A percentile compares a stretch with the other conserved stretches of the same genome.
phyloP scores from a whole-genome alignment of 1,139 yeast species.

The Geotrichum carabidarum region DNA sequence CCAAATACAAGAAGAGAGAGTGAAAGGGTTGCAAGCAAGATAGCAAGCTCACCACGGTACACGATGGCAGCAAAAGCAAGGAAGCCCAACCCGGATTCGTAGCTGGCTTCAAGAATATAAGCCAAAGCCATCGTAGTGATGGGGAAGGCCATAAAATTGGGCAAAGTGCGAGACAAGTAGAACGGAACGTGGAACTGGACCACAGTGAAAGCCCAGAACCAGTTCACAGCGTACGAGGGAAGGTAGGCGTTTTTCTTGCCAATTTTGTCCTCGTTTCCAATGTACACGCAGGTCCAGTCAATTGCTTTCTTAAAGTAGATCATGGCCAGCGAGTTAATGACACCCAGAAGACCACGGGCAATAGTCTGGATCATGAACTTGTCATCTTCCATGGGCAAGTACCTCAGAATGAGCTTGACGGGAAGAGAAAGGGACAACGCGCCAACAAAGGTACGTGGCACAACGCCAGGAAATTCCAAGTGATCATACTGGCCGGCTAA shows the following conservation, averaged over 20 bases:
- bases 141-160: slow-evolving; percentile 82
- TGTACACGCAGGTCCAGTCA: slow-evolving; percentile 16
- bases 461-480: slow-evolving; percentile 74
- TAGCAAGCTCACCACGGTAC: slow-evolving; percentile 68
- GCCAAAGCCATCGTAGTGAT: slow-evolving; percentile 55
- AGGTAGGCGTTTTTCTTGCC: slow-evolving; percentile 7
- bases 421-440: slow-evolving; percentile 52
- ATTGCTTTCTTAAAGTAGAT: slow-evolving; percentile 29
- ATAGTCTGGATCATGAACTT: slow-evolving; percentile 41
- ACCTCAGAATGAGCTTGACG: slow-evolving; percentile 36
- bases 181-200: slow-evolving; percentile 76
- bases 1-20: slow-evolving; percentile 37
- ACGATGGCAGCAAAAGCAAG: slow-evolving; percentile 61
- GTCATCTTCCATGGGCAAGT: slow-evolving; percentile 31
- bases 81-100: slow-evolving; percentile 49
- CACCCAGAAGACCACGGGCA: slow-evolving; percentile 35
- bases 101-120: slow-evolving; percentile 48
- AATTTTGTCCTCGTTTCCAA: slow-evolving; percentile 19
- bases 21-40: slow-evolving; percentile 49
- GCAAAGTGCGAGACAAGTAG: slow-evolving; percentile 76
- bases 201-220: slow-evolving; percentile 55
- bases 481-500: slow-evolving; percentile 58
- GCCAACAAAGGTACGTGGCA: slow-evolving; percentile 81
- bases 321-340: slow-evolving; percentile 32
- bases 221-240: slow-evolving; percentile 31